Conservation (phyloP, 1,139 yeast genomes). For the Geotrichum cucujoidarum region DNA sequence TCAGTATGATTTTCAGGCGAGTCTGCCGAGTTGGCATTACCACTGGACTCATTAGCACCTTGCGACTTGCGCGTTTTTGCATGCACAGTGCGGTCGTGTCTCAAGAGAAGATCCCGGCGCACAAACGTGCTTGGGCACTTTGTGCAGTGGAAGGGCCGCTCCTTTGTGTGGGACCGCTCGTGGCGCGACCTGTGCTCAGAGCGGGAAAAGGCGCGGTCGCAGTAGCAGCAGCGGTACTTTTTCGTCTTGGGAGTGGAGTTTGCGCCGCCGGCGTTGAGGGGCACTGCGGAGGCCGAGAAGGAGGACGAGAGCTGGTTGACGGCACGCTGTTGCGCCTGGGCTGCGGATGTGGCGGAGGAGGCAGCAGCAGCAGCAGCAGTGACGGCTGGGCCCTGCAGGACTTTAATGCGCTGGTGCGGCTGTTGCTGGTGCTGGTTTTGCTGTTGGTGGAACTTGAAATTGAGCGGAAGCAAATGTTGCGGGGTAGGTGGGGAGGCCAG, state of each 20-base stretch:
- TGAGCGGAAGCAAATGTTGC: not conserved
- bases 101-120: conserved; percentile 64
- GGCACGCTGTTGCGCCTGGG: not conserved
- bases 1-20: not conserved
- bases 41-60: too few species aligned
- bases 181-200: conserved; percentile 79
- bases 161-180: conserved; percentile 78
- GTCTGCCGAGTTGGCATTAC: too few species aligned
- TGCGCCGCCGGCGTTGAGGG: not conserved
- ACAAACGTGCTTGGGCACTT: conserved; percentile 71
- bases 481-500: not conserved
- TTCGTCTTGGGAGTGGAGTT: not conserved
- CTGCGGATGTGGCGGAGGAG: not conserved
- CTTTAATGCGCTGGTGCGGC: not conserved
- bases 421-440: not conserved
- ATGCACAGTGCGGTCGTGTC: conserved; percentile 78
- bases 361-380: not conserved
- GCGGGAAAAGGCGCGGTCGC: conserved; percentile 75
- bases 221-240: conserved; percentile 64
- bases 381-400: not conserved
- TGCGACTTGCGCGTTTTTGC: conserved; percentile 21
- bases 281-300: not conserved
- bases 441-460: not conserved
- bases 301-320: not conserved
- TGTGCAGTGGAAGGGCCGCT: conserved; percentile 72